Evolutionary conservation across 2,329 filamentous ascomycete genomes (phyloP).

Genomic region (Hypoxylon sp.): DNA sequence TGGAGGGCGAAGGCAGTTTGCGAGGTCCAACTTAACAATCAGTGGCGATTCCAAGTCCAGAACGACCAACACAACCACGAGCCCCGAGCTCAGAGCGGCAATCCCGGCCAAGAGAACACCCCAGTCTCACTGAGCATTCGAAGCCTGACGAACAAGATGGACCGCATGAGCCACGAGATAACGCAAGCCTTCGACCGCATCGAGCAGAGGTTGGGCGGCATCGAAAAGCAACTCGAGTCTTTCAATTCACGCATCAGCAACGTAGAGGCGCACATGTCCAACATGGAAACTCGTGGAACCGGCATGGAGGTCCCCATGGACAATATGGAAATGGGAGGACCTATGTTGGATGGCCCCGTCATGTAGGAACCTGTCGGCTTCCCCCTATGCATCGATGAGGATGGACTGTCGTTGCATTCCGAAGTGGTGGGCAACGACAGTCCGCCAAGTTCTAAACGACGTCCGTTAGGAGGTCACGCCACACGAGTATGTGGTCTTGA

Average conservation of each 20-base stretch:
- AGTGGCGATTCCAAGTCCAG: constrained; percentile 75
- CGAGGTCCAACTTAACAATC: constrained; percentile 73
- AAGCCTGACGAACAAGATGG: constrained; percentile 71
- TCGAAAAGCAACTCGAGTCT: constrained; percentile 69
- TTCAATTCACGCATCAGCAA: constrained; percentile 61
- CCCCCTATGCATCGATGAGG: neutral
- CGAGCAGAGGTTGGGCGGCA: constrained; percentile 64
- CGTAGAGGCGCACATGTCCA: constrained; percentile 57
- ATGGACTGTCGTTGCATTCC: neutral
- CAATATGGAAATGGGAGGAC: constrained; percentile 57
- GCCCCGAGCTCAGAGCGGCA: constrained; percentile 67
- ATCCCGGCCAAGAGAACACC: constrained; percentile 70
- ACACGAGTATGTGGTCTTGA: neutral
- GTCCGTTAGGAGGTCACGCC: neutral
- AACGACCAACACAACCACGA: constrained; percentile 74
- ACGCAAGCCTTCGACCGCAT: constrained; percentile 67
- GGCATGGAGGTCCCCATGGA: constrained; percentile 59
- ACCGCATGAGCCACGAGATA: constrained; percentile 71
- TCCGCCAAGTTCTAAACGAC: neutral
- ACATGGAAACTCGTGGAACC: constrained; percentile 55
- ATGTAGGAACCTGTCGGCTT: constrained; percentile 50
- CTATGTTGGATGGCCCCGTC: constrained; percentile 56
- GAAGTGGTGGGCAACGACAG: neutral
- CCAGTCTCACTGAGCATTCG: constrained; percentile 71
- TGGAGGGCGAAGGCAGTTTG: constrained; percentile 75